Percentiles rank a stretch among this genome's conserved stretches.
Evolutionary conservation across 345 rosid species (phyloP).

Genomic region (Draba incana): DNA sequence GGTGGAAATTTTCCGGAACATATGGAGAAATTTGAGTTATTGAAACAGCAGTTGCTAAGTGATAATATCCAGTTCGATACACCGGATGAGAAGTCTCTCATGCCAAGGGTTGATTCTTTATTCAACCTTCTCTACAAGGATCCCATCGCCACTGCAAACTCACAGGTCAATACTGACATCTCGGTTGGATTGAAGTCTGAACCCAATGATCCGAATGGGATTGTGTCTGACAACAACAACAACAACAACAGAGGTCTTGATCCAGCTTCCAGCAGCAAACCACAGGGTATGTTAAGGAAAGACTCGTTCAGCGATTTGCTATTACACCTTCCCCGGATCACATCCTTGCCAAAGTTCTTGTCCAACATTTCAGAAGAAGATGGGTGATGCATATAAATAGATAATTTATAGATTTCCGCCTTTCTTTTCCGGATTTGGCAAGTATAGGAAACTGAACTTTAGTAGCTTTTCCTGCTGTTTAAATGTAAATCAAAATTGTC

Average conservation of each 20-base stretch:
- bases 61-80: conserved; percentile 67
- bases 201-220: conserved; percentile 40
- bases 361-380: conserved; percentile 89
- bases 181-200: conserved; percentile 45
- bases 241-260: conserved; percentile 44
- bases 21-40: conserved; percentile 64
- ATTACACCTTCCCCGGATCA: conserved; percentile 84
- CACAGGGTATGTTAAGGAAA: conserved; percentile 80
- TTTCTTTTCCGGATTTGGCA: conserved; percentile 35
- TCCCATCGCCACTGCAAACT: conserved; percentile 46
- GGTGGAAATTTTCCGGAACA: conserved; percentile 56
- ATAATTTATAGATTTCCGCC: conserved; percentile 40
- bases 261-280: conserved; percentile 56
- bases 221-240: conserved; percentile 38
- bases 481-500: conserved; percentile 37
- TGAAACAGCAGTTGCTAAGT: conserved; percentile 85
- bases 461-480: conserved; percentile 26
- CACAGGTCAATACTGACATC: conserved; percentile 57
- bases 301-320: conserved; percentile 86
- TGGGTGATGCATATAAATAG: conserved; percentile 57
- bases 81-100: conserved; percentile 90
- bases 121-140: conserved; percentile 96
- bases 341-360: conserved; percentile 93
- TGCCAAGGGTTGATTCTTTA: conserved; percentile 97
- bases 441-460: conserved; percentile 38